Conservation (phyloP, 345 rosid species). For the Anastatica hierochuntica region DNA sequence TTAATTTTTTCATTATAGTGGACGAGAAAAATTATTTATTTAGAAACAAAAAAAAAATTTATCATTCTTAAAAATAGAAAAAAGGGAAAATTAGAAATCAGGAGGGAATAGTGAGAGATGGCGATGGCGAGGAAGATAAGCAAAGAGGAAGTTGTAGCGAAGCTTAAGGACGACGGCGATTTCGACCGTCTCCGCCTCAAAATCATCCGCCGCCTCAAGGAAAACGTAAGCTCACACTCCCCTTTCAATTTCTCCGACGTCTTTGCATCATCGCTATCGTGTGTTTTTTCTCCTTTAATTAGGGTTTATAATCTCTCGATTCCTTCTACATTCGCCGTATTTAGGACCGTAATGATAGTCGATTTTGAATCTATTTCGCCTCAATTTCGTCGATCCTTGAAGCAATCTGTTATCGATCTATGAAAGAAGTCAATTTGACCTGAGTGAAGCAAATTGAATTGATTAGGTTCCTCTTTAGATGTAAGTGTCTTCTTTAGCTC, state of each 20-base stretch:
- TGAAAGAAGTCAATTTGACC: not conserved
- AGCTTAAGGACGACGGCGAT: constrained; percentile 80
- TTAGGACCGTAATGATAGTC: not conserved
- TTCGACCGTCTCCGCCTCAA: constrained; percentile 81
- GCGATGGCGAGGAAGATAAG: constrained; percentile 24
- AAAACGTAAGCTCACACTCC: constrained; percentile 41
- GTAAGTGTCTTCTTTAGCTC: too few relatives aligned
- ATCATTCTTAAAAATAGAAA: too few relatives aligned
- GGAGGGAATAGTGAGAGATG: not conserved
- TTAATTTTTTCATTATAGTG: too few relatives aligned
- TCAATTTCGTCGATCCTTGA: not conserved
- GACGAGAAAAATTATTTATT: too few relatives aligned
- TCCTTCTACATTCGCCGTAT: too few relatives aligned
- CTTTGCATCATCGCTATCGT: not conserved
- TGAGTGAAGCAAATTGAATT: not conserved
- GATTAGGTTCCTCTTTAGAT: not conserved
- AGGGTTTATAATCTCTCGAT: constrained; percentile 9
- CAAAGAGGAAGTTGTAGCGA: constrained; percentile 63
- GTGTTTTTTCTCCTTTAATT: not conserved
- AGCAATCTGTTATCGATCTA: not conserved
- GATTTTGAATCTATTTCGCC: not conserved
- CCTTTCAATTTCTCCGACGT: not conserved
- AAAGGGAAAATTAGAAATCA: too few relatives aligned
- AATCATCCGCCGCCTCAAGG: constrained; percentile 81
- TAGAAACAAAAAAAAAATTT: too few relatives aligned